Conservation (phyloP, 257 asterid species). For the Sherardia arvensis region DNA sequence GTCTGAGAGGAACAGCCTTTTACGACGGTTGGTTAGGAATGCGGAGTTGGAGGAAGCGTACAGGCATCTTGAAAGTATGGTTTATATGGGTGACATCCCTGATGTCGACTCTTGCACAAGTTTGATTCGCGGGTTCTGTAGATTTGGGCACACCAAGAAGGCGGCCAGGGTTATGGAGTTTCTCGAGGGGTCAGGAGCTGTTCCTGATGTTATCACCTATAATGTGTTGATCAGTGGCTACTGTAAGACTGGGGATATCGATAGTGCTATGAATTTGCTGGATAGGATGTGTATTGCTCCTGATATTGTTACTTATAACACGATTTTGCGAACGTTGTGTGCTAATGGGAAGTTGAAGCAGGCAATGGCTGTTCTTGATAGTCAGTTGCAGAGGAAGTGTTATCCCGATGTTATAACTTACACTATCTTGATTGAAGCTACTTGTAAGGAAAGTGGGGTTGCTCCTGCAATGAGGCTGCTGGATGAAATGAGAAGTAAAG, state of each 20-base stretch:
- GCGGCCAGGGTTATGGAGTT: conserved; percentile 65
- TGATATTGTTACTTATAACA: conserved; percentile 79
- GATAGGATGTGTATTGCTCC: conserved; percentile 73
- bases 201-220: conserved; percentile 84
- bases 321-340: conserved; percentile 61
- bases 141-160: conserved; percentile 47
- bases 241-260: conserved; percentile 68
- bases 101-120: conserved; percentile 66
- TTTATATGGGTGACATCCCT: conserved; percentile 57
- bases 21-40: conserved; percentile 55
- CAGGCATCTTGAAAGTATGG: conserved; percentile 64
- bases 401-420: conserved; percentile 75
- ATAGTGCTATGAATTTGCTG: conserved; percentile 47
- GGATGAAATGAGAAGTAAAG: conserved; percentile 73
- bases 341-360: conserved; percentile 58
- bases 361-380: conserved; percentile 74
- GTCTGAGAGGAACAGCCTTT: conserved; percentile 57
- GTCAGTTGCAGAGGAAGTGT: conserved; percentile 53
- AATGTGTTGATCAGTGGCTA: conserved; percentile 77
- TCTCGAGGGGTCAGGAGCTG: conserved; percentile 78
- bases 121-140: conserved; percentile 76
- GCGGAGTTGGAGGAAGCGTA: conserved; percentile 68
- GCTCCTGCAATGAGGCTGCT: conserved; percentile 68
- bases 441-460: conserved; percentile 60
- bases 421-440: conserved; percentile 76